phyloP scores from a whole-genome alignment of 768 basidiomycete species.

The Lyophyllum semitale region DNA sequence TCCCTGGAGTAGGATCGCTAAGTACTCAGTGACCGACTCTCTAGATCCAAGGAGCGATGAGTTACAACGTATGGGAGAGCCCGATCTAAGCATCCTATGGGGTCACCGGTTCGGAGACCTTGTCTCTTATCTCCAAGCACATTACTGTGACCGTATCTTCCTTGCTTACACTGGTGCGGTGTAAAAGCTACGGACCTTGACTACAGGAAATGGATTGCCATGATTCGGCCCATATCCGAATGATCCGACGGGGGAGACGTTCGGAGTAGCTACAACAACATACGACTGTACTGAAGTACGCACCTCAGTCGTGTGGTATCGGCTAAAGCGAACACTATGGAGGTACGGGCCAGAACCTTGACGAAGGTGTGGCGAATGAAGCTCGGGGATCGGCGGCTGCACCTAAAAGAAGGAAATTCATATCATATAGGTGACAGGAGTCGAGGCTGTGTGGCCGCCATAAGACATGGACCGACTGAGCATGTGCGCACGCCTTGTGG shows the following conservation, averaged over 20 bases:
- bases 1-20: neutral
- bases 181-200: neutral
- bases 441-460: neutral
- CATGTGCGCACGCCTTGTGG: conserved; percentile 10
- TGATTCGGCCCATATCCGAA: neutral
- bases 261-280: neutral
- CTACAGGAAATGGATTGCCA: neutral
- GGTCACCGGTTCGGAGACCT: too few species aligned
- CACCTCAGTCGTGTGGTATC: neutral
- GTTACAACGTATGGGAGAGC: too few species aligned
- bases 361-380: neutral
- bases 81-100: too few species aligned
- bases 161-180: neutral
- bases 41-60: neutral
- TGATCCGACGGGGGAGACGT: neutral
- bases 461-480: neutral
- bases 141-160: neutral
- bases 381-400: neutral
- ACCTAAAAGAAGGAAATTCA: neutral
- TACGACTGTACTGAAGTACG: neutral
- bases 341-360: neutral
- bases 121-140: neutral
- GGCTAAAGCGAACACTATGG: too few species aligned
- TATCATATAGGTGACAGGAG: neutral
- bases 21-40: neutral